phyloP scores from a whole-genome alignment of 2,329 filamentous ascomycete species.

The Penicillium sp. region DNA sequence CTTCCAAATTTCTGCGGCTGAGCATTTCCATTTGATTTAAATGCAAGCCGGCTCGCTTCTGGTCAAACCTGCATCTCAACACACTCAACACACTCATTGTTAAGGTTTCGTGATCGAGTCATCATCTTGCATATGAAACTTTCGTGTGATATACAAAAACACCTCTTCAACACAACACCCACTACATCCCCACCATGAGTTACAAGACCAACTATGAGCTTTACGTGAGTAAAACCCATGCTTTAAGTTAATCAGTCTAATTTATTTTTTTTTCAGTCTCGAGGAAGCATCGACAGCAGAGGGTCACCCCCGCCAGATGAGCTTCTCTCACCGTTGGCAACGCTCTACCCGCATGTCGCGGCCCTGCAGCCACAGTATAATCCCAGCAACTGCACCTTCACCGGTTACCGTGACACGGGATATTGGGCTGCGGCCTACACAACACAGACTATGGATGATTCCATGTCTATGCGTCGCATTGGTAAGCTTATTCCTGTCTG shows the following conservation, averaged over 20 bases:
- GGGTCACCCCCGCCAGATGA: conserved; percentile 30
- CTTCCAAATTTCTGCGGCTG: conserved; percentile 15
- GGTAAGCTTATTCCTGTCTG: conserved; percentile 21
- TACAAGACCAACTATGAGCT: conserved; percentile 43
- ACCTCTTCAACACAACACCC: not conserved
- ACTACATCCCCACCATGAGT: conserved; percentile 25
- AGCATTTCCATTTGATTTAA: conserved; percentile 15
- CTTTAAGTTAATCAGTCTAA: conserved; percentile 1
- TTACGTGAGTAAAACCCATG: conserved; percentile 32
- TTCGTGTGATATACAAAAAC: not conserved
- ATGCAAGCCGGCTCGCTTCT: conserved; percentile 8
- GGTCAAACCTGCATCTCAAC: conserved; percentile 15
- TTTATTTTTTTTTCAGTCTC: conserved; percentile 16
- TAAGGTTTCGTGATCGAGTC: not conserved
- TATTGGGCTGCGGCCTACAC: conserved; percentile 36
- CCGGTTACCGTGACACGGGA: conserved; percentile 29
- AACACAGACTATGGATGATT: conserved; percentile 24
- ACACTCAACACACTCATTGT: not conserved
- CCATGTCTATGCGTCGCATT: conserved; percentile 20
- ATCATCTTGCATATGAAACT: conserved; percentile 2
- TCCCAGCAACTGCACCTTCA: conserved; percentile 28
- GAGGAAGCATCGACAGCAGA: conserved; percentile 29
- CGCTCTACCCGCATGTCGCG: conserved; percentile 39
- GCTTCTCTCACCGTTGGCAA: conserved; percentile 32
- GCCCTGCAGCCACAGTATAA: conserved; percentile 37